Base-by-base conservation (phyloP, 2,329 filamentous ascomycete species). In the Cladorrhinum sp. region DNA sequence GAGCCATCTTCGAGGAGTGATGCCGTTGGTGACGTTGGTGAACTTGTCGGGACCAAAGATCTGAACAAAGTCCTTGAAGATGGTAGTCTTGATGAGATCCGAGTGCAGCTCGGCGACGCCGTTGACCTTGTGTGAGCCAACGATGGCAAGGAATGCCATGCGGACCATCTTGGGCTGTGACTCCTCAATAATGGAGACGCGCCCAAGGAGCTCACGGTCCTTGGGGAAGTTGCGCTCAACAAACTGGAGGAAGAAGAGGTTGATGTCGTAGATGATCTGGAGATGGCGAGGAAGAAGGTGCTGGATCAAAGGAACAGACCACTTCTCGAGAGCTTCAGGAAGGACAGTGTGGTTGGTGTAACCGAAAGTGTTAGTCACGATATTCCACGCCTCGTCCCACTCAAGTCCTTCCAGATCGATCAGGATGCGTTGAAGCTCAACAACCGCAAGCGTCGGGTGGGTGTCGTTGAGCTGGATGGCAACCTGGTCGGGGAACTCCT, bases 341-440 rank as follows among this genome's bases (percentile, higher is more conserved):
- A 99, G 86, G 58, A 99, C 95, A 0, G 95, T 99, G 77, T 99
- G 95, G 77, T 99, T 99, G 66, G 95, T 98, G 80, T 99, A 99
- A 66, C 94, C 92, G 72, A 99, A 99, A 36, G 84, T 92, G 62
- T 81, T 80, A 24, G 82, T 85, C 28, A 92, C 89, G 67, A 92
- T 95, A 56, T 80, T 81, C 95, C 95, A 99, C 1, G 93, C 93
- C 67, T 90, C 85, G 67, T 96, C 90, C 95, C 95, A 99, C 21
- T 94, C 89, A 5, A 99, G 84, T 4, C 92, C 91, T 77, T 99
- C 95, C 7, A 89, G 77, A 71, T 99, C 95, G 61, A 96, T 76
- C 62, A 99, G 79, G 69, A 99, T 96, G 59, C 95, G 90, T 78
- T 96, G 92, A 59, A 99, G 80, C 77, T 99, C 95, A 50, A 97